Conservation (phyloP, 345 rosid species). For the Eucalyptus regnans region DNA sequence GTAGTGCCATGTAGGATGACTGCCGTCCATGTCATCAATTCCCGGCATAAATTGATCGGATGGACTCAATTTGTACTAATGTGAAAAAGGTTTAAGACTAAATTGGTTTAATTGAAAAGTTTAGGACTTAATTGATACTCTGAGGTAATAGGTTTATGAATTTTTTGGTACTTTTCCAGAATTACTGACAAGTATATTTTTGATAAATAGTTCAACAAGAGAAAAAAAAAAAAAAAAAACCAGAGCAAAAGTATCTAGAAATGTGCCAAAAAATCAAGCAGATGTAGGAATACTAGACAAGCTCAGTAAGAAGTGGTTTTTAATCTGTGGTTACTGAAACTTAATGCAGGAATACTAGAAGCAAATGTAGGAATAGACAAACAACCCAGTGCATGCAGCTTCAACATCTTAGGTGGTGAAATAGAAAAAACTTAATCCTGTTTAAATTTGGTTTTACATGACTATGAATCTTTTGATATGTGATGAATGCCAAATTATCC, state of each 20-base stretch:
- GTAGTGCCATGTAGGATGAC: no score
- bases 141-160: no score
- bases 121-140: no score
- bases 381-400: not conserved
- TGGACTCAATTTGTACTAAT: no score
- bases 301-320: not conserved
- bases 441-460: not conserved
- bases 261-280: not conserved
- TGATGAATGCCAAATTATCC: not conserved
- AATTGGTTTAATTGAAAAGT: no score
- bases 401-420: not conserved
- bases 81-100: no score
- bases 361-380: not conserved
- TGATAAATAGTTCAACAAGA: not conserved
- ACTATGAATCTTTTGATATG: not conserved
- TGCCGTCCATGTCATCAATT: no score
- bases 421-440: not conserved
- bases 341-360: not conserved
- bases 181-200: not conserved
- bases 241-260: not conserved
- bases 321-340: not conserved
- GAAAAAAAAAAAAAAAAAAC: no score
- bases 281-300: not conserved
- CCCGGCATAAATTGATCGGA: fast-evolving
- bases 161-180: no score